Evolutionary conservation across 176 grass and related monocot genomes (phyloP), one percentile per base, ranked within the genome.

Genomic region (Tillandsia fasciculata): DNA sequence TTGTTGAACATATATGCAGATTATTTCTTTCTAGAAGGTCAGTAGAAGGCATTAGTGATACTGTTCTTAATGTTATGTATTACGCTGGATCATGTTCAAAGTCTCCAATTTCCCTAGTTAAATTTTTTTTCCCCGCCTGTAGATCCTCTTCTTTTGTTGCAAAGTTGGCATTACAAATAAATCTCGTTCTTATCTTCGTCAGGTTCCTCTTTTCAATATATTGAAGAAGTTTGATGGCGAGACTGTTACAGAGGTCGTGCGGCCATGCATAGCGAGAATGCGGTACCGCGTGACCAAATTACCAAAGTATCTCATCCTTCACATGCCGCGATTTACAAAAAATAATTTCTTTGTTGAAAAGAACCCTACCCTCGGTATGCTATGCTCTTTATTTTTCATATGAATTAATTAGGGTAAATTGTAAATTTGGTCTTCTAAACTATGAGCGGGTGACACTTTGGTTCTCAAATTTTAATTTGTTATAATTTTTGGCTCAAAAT

Each of bases 171-270:
- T 72, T 76, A 22, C 64, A 68, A 87, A 68, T 64, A 28, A 42
- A 10, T 65, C 14, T 66, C 9, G 2, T 26, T 49, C 63, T 67
- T 29, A 15, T 23, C 12, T 29, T 74, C 8, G 81, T 74, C 72
- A 92, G 94, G 79, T 97, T 69, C 89, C 94, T 50, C 70, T 97
- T 10, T 97, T 93, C 79, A 97, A 90, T 83, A 97, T 97, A 81
- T 82, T 97, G 77, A 97, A 89, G 80, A 97, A 97, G 63, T 97
- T 97, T 74, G 89, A 97, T 72, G 94, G 94, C 8, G 82, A 92
- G 65, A 85, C 86, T 26, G 53, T 97, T 26, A 93, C 89, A 11
- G 94, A 93, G 66, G 94, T 97, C 63, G 94, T 97, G 24, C 78
- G 86, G 1, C 89, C 94, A 69, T 90, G 81, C 51, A 87, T 97